These are phyloP conservation scores for Rubia peregrina DNA, from an alignment of 305 asterid species.

Conservation along the genomic window DNA sequence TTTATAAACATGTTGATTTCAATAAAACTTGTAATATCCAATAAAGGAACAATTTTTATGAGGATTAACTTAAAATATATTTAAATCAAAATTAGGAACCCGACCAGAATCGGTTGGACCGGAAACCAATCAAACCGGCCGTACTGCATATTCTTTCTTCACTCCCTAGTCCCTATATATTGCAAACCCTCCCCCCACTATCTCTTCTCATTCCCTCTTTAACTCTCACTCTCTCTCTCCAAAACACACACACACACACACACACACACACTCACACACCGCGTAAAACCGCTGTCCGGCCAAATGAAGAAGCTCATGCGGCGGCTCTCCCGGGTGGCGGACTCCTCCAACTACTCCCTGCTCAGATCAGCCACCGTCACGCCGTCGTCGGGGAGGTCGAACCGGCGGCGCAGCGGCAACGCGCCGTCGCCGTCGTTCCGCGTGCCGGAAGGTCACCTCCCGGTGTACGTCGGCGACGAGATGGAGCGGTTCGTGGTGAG, in stretches of 20 bases:
- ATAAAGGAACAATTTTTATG: too few species aligned
- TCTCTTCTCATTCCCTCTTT: not conserved
- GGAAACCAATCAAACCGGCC: not conserved
- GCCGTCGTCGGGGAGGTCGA: constrained; percentile 11
- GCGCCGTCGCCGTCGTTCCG: constrained; percentile 29
- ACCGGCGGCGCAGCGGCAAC: constrained; percentile 10
- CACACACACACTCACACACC: not conserved
- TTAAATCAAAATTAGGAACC: not conserved
- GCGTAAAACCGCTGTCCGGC: not conserved
- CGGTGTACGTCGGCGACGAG: constrained; percentile 93
- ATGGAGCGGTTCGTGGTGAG: constrained; percentile 87
- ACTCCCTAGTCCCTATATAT: not conserved
- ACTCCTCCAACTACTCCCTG: constrained; percentile 59
- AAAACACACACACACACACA: too few species aligned
- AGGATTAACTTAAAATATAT: too few species aligned
- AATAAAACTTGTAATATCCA: too few species aligned
- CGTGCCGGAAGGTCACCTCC: constrained; percentile 80
- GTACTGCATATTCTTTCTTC: not conserved
- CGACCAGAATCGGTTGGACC: not conserved
- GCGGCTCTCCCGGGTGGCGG: constrained; percentile 59
- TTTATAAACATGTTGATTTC: too few species aligned
- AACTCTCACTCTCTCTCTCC: not conserved
- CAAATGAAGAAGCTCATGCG: constrained; percentile 69
- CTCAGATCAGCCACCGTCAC: constrained; percentile 36
- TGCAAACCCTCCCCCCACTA: not conserved